Conservation (phyloP, 2,329 filamentous ascomycete species). For the Fusarium cyanostomum region DNA sequence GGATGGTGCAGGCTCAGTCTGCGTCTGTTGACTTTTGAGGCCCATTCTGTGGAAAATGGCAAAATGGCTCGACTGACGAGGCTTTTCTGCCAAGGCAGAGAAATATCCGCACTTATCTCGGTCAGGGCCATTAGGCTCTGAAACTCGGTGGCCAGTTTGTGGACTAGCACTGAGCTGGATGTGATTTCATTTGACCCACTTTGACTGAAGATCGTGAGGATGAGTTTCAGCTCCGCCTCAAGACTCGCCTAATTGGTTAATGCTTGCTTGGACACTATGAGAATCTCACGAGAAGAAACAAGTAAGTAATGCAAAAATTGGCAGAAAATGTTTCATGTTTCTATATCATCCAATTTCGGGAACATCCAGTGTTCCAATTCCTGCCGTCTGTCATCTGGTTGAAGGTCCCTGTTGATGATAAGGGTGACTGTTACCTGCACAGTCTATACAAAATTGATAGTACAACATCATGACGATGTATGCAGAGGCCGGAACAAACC, state of each 20-base stretch:
- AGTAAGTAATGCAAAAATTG: neutral
- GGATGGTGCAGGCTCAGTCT: neutral
- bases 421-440: conserved; percentile 29
- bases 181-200: conserved; percentile 18
- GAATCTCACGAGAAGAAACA: neutral
- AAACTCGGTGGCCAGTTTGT: conserved; percentile 1
- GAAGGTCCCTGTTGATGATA: conserved; percentile 18
- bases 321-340: conserved; percentile 29
- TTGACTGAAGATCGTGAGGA: conserved; percentile 16
- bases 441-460: conserved; percentile 29
- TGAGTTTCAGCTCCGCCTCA: conserved; percentile 9
- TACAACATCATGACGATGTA: conserved; percentile 24
- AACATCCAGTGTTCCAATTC: conserved; percentile 34
- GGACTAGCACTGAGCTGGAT: conserved; percentile 1
- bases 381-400: conserved; percentile 13
- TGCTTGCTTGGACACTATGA: neutral
- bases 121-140: neutral
- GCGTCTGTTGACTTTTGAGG: neutral
- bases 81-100: neutral
- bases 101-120: neutral
- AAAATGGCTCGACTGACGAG: neutral
- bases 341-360: conserved; percentile 19
- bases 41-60: neutral
- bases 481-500: neutral
- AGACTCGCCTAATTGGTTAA: neutral